Percentiles rank a stretch among this genome's conserved stretches.
phyloP scores from a whole-genome alignment of 495 filamentous ascomycete species.

The Astrocystis sublimbata region DNA sequence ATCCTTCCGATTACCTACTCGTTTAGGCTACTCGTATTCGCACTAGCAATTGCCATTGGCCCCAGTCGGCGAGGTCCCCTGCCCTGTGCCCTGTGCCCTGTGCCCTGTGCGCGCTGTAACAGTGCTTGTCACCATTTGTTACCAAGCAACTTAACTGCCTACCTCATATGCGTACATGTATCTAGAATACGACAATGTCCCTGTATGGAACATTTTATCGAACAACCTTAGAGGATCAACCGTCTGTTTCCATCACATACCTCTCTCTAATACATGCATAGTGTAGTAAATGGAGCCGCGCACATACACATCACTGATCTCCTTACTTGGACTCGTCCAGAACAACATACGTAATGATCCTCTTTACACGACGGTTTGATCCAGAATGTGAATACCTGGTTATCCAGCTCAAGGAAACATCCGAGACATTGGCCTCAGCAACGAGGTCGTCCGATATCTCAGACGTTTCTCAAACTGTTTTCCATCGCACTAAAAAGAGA shows the following conservation, averaged over 20 bases:
- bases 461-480: constrained; percentile 16
- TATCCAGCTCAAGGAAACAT: constrained; percentile 9
- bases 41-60: not conserved
- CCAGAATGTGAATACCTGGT: not conserved
- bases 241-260: constrained; percentile 1
- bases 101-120: too few species aligned
- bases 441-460: constrained; percentile 18
- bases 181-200: too few species aligned
- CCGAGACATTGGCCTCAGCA: constrained; percentile 17
- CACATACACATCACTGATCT: not conserved
- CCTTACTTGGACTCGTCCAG: not conserved
- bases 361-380: not conserved
- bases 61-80: too few species aligned
- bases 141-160: too few species aligned
- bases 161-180: not conserved
- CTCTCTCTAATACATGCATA: too few species aligned
- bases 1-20: constrained; percentile 3
- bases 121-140: too few species aligned
- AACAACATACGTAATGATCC: not conserved
- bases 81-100: too few species aligned
- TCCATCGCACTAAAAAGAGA: constrained; percentile 5
- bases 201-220: too few species aligned
- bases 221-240: too few species aligned
- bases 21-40: constrained; percentile 6
- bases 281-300: too few species aligned